These are phyloP conservation scores for Spergularia azorica DNA, from an alignment of 179 eudicot species.

Conservation along the genomic window DNA sequence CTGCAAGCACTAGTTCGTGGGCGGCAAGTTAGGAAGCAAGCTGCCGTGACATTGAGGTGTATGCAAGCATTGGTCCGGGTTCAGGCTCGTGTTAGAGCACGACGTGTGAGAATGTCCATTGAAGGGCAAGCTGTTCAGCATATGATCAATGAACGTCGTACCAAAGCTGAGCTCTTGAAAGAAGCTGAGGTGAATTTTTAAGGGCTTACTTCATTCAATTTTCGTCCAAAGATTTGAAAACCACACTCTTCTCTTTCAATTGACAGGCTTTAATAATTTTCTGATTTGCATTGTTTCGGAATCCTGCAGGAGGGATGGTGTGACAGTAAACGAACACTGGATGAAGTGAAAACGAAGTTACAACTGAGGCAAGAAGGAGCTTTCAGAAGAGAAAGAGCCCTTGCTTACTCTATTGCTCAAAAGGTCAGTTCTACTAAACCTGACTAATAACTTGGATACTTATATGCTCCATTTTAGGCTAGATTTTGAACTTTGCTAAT, in stretches of 20 bases:
- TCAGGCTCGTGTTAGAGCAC: slow-evolving; percentile 92
- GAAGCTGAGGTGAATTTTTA: slow-evolving; percentile 67
- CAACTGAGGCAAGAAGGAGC: slow-evolving; percentile 56
- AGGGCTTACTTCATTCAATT: too few species aligned
- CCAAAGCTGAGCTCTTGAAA: slow-evolving; percentile 57
- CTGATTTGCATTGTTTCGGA: background rate
- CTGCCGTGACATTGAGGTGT: slow-evolving; percentile 93
- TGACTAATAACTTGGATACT: background rate
- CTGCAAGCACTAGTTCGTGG: slow-evolving; percentile 89
- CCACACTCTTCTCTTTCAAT: background rate
- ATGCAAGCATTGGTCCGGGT: slow-evolving; percentile 97
- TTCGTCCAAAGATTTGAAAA: too few species aligned
- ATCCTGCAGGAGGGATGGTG: slow-evolving; percentile 51
- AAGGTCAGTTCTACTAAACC: slow-evolving; percentile 28
- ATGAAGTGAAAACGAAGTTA: slow-evolving; percentile 45
- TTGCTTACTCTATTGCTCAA: slow-evolving; percentile 44
- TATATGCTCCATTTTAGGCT: background rate
- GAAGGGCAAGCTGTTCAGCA: slow-evolving; percentile 93
- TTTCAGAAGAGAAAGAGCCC: slow-evolving; percentile 49
- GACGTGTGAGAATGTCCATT: slow-evolving; percentile 81
- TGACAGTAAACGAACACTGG: slow-evolving; percentile 49
- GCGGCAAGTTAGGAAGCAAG: slow-evolving; percentile 84
- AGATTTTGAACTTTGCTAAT: slow-evolving; percentile 2
- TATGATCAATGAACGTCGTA: slow-evolving; percentile 60
- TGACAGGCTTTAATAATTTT: background rate